phyloP scores from a whole-genome alignment of 371 early-diverging fungal species.

The Mucor saturninus region DNA sequence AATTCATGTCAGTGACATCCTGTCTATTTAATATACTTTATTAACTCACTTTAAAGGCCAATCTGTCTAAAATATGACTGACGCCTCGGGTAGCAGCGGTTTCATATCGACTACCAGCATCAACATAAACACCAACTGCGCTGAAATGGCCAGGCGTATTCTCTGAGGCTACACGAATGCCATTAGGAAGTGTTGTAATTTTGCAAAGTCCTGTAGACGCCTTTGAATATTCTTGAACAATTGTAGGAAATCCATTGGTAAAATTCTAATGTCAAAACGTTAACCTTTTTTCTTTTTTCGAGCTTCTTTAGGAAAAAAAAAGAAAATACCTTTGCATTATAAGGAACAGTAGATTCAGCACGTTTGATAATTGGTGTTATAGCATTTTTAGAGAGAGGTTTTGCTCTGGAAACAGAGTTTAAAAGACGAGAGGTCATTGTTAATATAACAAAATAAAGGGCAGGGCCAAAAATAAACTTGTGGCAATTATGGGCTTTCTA shows the following conservation, averaged over 20 bases:
- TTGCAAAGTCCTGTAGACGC: constrained; percentile 44
- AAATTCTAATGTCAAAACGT: constrained; percentile 2
- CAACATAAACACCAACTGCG: constrained; percentile 86
- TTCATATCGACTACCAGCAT: constrained; percentile 91
- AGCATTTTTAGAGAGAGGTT: constrained; percentile 8
- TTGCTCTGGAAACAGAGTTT: constrained; percentile 14
- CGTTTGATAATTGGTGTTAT: constrained; percentile 22
- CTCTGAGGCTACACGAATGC: constrained; percentile 84
- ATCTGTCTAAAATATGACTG: constrained; percentile 85
- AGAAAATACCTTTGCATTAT: constrained; percentile 16
- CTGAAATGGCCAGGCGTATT: constrained; percentile 88
- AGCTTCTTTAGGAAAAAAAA: background rate
- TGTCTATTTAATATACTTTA: background rate
- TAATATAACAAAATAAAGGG: no score
- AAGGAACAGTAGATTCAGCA: constrained; percentile 27
- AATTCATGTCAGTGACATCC: background rate
- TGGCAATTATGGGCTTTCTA: no score
- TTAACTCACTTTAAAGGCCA: constrained; percentile 85
- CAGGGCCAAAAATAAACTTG: no score
- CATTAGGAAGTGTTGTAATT: constrained; percentile 85
- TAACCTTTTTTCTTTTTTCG: background rate
- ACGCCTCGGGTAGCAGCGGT: constrained; percentile 72
- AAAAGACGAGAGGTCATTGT: constrained; percentile 34
- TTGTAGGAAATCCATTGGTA: constrained; percentile 34
- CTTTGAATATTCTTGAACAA: constrained; percentile 53